Base-by-base conservation (phyloP, 345 rosid genomes). In the Anastatica hierochuntica region DNA sequence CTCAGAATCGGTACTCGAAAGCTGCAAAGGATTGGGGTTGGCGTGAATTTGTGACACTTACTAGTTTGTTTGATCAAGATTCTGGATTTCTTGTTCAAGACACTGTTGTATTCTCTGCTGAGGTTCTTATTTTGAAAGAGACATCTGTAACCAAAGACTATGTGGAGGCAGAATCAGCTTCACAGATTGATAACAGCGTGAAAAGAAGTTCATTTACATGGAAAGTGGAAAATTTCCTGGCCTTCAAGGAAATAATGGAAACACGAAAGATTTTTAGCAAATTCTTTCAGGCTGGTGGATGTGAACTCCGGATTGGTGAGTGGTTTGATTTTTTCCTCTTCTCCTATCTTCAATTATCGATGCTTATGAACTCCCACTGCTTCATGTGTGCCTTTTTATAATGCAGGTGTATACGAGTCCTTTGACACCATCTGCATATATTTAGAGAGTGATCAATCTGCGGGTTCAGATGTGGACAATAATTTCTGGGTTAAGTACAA, bases 21-120 rank as follows among this genome's bases (percentile, higher is more conserved):
- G 94, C 97, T 64, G 99, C 99, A 60, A 94, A 94, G 68, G 99
- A 94, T 66, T 94, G 99, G 99, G 99, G 99, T 46, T 94, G 99
- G 99, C 97, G 99, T 65, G 99, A 94, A 64, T 94, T 94, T 75
- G 95, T 94, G 71, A 88, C 99, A 1, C 97, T 89, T 36, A 89
- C 98, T 4, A 88, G 90, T 63, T 79, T 94, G 57, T 94, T 94
- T 74, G 99, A 94, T 71, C 99, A 94, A 72, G 99, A 94, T 78
- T 85, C 92, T 47, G 99, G 99, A 34, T 94, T 88, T 74, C 96
- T 94, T 67, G 81, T 83, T 58, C 95, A 88, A 72, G 99, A 94
- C 67, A 70, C 94, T 17, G 99, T 94, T 66, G 63, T 80, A 46
- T 94, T 94, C 72, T 81, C 89, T 8, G 99, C 99, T 1, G 99